Conservation (phyloP, 2,329 filamentous ascomycete species). For the Aspergillus caelatus region DNA sequence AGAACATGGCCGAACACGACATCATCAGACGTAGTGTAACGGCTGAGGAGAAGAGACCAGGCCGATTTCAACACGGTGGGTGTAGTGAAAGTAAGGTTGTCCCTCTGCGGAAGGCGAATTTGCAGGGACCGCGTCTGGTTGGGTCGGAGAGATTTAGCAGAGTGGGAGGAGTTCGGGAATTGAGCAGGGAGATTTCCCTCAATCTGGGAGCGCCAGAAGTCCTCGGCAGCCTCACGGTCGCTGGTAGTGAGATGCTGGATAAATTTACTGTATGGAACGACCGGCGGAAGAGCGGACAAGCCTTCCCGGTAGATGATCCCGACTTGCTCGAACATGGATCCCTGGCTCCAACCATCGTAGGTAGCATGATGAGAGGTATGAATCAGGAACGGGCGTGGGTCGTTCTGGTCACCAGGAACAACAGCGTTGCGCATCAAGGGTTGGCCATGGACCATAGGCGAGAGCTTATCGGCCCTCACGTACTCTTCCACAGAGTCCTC, state of each 20-base stretch:
- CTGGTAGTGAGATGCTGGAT: constrained; percentile 22
- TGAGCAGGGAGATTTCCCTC: constrained; percentile 2
- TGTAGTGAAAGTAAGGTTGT: constrained; percentile 12
- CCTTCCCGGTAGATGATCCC: neutral
- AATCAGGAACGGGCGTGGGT: constrained; percentile 29
- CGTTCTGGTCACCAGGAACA: neutral
- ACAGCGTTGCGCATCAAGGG: constrained; percentile 9
- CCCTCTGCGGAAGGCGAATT: constrained; percentile 3
- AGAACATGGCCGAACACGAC: constrained; percentile 44
- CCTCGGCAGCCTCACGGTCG: constrained; percentile 10
- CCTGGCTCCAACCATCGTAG: constrained; percentile 40
- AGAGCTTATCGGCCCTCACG: neutral
- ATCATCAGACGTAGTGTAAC: constrained; percentile 39
- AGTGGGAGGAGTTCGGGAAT: constrained; percentile 6
- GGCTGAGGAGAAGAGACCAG: constrained; percentile 40
- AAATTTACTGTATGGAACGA: constrained; percentile 12
- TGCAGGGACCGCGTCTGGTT: constrained; percentile 3
- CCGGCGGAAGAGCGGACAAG: neutral
- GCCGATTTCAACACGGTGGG: constrained; percentile 39
- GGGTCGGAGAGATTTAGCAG: constrained; percentile 1
- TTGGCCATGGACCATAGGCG: neutral
- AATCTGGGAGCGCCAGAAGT: constrained; percentile 17
- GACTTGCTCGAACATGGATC: neutral
- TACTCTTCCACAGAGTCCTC: neutral
- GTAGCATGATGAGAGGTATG: constrained; percentile 47